phyloP scores from a whole-genome alignment of 129 eudicot genomes.

The Pittosporum tobira region DNA sequence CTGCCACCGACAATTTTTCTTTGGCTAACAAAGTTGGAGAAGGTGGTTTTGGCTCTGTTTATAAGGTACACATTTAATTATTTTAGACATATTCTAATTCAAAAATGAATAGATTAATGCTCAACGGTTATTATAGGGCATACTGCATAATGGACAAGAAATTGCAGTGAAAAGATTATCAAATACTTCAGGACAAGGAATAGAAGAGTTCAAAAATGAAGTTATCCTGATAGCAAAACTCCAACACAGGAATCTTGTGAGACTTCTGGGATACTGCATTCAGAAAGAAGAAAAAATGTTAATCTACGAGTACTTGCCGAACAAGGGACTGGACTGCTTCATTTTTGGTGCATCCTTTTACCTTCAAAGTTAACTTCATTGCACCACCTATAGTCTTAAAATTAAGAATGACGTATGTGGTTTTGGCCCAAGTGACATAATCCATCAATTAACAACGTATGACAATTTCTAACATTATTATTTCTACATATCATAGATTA shows the following conservation, averaged over 20 bases:
- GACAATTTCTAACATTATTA: too few species aligned
- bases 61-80: neutral
- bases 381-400: too few species aligned
- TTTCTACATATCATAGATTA: too few species aligned
- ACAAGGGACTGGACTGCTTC: conserved; percentile 10
- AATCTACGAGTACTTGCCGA: conserved; percentile 1
- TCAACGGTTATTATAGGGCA: conserved; percentile 10
- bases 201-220: neutral
- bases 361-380: neutral
- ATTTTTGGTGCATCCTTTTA: neutral
- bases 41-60: conserved; percentile 11
- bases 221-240: conserved; percentile 3
- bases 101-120: neutral
- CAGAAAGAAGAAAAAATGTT: conserved; percentile 9
- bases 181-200: conserved; percentile 7
- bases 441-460: too few species aligned
- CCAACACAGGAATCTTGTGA: conserved; percentile 10
- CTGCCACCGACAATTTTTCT: conserved; percentile 5
- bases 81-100: too few species aligned
- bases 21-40: conserved; percentile 1
- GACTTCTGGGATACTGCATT: conserved; percentile 2
- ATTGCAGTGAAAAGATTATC: conserved; percentile 10
- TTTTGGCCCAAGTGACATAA: too few species aligned
- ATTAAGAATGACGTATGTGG: too few species aligned
- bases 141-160: conserved; percentile 14